These are phyloP conservation scores for Calcarisporium arbuscula DNA, from an alignment of 2,329 filamentous ascomycete genomes.

Conservation along the genomic window DNA sequence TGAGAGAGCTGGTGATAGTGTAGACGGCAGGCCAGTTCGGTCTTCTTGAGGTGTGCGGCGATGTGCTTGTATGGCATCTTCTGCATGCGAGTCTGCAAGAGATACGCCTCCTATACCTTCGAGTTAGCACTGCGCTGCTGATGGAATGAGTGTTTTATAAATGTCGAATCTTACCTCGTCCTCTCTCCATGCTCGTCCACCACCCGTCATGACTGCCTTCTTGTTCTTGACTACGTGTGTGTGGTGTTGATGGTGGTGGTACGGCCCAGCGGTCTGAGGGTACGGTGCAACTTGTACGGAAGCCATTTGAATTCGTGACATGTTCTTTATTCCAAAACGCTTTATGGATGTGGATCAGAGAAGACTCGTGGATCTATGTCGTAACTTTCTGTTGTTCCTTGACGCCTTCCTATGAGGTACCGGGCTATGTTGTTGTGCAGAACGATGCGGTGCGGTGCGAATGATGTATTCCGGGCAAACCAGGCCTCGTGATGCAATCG, in stretches of 20 bases:
- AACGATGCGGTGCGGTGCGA: no score
- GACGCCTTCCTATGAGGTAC: no score
- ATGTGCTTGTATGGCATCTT: slow-evolving; percentile 93
- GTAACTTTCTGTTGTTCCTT: no score
- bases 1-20: slow-evolving; percentile 84
- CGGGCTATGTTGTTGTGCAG: no score
- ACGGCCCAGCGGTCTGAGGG: slow-evolving; percentile 40
- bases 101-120: slow-evolving; percentile 63
- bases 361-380: no score
- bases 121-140: slow-evolving; percentile 3
- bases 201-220: slow-evolving; percentile 64
- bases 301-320: slow-evolving; percentile 47
- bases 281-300: slow-evolving; percentile 39
- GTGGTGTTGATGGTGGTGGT: no score
- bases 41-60: slow-evolving; percentile 78
- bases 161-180: slow-evolving; percentile 58
- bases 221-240: slow-evolving; percentile 61
- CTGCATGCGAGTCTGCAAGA: slow-evolving; percentile 75
- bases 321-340: no score
- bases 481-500: slow-evolving; percentile 15
- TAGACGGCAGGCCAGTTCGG: slow-evolving; percentile 77
- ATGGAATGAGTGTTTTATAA: slow-evolving; percentile 5
- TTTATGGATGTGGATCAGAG: no score
- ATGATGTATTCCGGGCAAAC: slow-evolving; percentile 12
- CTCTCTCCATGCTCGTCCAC: slow-evolving; percentile 77